Conservation (phyloP, 306 rosid genomes). For the Malus sieversii region DNA sequence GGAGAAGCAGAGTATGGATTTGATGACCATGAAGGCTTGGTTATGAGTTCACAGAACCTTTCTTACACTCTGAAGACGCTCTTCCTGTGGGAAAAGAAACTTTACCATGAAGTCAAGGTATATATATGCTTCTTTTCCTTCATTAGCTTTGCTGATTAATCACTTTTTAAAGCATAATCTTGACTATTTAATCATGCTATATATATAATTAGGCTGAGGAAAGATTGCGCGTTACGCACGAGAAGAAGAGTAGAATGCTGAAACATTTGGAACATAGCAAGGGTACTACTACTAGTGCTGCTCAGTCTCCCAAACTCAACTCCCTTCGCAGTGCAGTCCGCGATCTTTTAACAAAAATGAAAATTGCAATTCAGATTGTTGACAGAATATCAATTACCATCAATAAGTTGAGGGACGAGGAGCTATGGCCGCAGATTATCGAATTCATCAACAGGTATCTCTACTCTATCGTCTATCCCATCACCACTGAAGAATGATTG, state of each 20-base stretch:
- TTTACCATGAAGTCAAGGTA: constrained; percentile 80
- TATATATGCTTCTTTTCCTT: not conserved
- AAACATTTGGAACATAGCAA: constrained; percentile 33
- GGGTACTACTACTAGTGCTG: not conserved
- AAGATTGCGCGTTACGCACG: constrained; percentile 51
- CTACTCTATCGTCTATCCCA: not conserved
- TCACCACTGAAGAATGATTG: too few relatives aligned
- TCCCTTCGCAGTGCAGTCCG: constrained; percentile 31
- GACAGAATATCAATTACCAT: constrained; percentile 64
- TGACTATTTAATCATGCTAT: not conserved
- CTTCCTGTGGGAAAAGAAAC: constrained; percentile 76
- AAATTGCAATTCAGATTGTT: constrained; percentile 68
- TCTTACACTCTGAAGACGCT: constrained; percentile 53
- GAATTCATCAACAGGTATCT: constrained; percentile 53
- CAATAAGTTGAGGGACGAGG: constrained; percentile 64
- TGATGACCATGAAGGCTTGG: constrained; percentile 21
- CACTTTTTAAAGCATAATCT: not conserved
- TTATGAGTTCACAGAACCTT: constrained; percentile 25
- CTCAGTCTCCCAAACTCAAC: constrained; percentile 37
- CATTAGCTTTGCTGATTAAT: not conserved
- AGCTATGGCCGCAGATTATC: constrained; percentile 61
- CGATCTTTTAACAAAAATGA: constrained; percentile 49
- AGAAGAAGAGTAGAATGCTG: constrained; percentile 61
- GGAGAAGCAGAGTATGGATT: constrained; percentile 36
- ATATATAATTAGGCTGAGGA: constrained; percentile 50